Conservation (phyloP, 192 early-diverging fungal species). For the Gaertneriomyces sp. region DNA sequence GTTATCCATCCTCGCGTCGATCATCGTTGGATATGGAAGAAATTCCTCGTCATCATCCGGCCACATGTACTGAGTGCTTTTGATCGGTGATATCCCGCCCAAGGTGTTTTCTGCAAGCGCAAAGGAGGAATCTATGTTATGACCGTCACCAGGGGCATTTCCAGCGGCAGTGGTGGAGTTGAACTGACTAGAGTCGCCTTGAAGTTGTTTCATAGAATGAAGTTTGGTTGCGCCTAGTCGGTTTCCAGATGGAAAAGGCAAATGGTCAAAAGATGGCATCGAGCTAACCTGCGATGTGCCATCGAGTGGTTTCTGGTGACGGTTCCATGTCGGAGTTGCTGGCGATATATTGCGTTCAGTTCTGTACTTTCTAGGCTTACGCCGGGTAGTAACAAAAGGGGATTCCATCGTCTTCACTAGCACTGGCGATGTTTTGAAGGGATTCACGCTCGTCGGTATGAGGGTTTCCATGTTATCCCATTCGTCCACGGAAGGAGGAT, state of each 20-base stretch:
- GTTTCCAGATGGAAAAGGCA: background rate
- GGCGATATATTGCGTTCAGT: background rate
- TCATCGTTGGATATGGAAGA: background rate
- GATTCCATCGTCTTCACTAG: background rate
- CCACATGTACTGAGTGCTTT: background rate
- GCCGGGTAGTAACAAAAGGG: background rate
- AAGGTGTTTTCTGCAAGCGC: slow-evolving; percentile 7
- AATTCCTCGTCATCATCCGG: background rate
- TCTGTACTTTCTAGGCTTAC: background rate
- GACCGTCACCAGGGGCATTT: background rate
- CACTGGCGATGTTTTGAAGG: background rate
- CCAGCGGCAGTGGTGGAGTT: background rate
- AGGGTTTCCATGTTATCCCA: background rate
- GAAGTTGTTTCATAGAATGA: background rate
- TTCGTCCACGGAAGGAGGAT: too few species aligned
- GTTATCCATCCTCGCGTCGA: background rate
- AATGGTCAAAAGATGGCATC: background rate
- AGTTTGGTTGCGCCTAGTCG: background rate
- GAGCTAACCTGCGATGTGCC: background rate
- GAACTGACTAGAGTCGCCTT: background rate
- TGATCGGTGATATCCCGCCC: slow-evolving; percentile 14
- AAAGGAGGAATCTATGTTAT: background rate
- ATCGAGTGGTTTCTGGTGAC: too few species aligned
- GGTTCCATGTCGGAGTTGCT: too few species aligned
- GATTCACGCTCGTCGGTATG: background rate